Percentiles rank a stretch among this genome's conserved stretches.
phyloP scores from a whole-genome alignment of 768 basidiomycete species.

The Suillus subalutaceus region DNA sequence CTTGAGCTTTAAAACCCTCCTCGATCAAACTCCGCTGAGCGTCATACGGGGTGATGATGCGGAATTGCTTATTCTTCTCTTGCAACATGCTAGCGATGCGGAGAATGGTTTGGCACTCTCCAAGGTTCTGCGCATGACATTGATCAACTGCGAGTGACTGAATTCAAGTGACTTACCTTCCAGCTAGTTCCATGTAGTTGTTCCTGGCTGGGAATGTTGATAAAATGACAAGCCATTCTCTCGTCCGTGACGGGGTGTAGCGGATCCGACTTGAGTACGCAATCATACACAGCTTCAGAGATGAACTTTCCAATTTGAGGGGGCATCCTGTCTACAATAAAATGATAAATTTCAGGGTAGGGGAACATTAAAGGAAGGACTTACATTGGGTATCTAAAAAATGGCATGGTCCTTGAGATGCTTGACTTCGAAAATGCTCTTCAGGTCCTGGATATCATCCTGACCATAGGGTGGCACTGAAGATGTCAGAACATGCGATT shows the following conservation, averaged over 20 bases:
- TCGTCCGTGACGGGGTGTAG: slow-evolving; percentile 49
- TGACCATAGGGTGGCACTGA: slow-evolving; percentile 84
- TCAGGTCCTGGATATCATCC: slow-evolving; percentile 62
- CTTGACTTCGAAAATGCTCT: slow-evolving; percentile 78
- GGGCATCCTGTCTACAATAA: slow-evolving; percentile 75
- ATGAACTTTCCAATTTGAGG: slow-evolving; percentile 76
- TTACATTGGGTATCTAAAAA: slow-evolving; percentile 75
- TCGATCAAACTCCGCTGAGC: slow-evolving; percentile 67
- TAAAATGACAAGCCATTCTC: slow-evolving; percentile 60
- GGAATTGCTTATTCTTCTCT: slow-evolving; percentile 48
- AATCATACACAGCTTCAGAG: slow-evolving; percentile 65
- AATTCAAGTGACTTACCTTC: slow-evolving; percentile 17
- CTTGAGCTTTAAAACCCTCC: slow-evolving; percentile 47
- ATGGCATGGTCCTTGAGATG: slow-evolving; percentile 53
- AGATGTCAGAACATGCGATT: slow-evolving; percentile 28
- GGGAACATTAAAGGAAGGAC: slow-evolving; percentile 21
- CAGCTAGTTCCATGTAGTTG: slow-evolving; percentile 39
- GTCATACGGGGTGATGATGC: slow-evolving; percentile 84
- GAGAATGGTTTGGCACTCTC: slow-evolving; percentile 59
- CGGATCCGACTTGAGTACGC: slow-evolving; percentile 54
- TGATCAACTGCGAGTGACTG: too few relatives aligned
- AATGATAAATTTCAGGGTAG: slow-evolving; percentile 11
- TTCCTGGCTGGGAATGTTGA: slow-evolving; percentile 55
- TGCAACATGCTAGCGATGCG: slow-evolving; percentile 61
- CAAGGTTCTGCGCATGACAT: slow-evolving; percentile 40